phyloP scores from a whole-genome alignment of 306 rosid species.

The Mimosa pudica region DNA sequence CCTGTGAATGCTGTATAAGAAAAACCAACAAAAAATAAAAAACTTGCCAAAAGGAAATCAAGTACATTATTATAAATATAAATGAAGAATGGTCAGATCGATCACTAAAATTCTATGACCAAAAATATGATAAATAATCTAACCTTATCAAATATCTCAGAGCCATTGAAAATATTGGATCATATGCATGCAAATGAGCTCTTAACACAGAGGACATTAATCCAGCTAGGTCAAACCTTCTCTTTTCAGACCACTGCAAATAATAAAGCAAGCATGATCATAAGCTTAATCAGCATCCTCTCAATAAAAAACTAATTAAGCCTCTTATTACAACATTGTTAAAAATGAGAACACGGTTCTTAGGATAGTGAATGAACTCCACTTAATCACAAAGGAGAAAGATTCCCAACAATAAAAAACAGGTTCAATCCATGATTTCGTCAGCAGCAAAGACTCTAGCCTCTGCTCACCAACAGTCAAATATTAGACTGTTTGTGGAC shows the following conservation, averaged over 20 bases:
- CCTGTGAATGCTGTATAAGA: slow-evolving; percentile 76
- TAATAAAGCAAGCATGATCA: slow-evolving; percentile 31
- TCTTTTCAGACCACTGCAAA: slow-evolving; percentile 91
- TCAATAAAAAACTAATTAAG: slow-evolving; percentile 18
- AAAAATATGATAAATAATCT: slow-evolving; percentile 20
- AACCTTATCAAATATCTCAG: slow-evolving; percentile 96
- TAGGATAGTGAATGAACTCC: slow-evolving; percentile 10
- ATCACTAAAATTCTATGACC: slow-evolving; percentile 14
- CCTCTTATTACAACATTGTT: slow-evolving; percentile 12
- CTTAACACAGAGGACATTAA: slow-evolving; percentile 82
- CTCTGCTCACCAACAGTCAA: slow-evolving; percentile 6
- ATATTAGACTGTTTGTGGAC: slow-evolving; percentile 11
- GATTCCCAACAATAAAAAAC: neutral
- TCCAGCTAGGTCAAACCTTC: slow-evolving; percentile 88
- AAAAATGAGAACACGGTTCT: neutral
- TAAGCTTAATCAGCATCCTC: slow-evolving; percentile 13
- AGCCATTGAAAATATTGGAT: slow-evolving; percentile 89
- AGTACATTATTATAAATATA: slow-evolving; percentile 9
- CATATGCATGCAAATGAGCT: slow-evolving; percentile 96
- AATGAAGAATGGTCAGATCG: slow-evolving; percentile 2
- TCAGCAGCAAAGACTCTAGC: slow-evolving; percentile 11
- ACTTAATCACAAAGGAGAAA: slow-evolving; percentile 15
- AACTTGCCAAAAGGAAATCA: slow-evolving; percentile 2
- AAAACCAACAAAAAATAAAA: slow-evolving; percentile 16
- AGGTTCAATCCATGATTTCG: slow-evolving; percentile 10